Conservation (phyloP, 192 early-diverging fungal species). For the Neocallimastix lanati region DNA sequence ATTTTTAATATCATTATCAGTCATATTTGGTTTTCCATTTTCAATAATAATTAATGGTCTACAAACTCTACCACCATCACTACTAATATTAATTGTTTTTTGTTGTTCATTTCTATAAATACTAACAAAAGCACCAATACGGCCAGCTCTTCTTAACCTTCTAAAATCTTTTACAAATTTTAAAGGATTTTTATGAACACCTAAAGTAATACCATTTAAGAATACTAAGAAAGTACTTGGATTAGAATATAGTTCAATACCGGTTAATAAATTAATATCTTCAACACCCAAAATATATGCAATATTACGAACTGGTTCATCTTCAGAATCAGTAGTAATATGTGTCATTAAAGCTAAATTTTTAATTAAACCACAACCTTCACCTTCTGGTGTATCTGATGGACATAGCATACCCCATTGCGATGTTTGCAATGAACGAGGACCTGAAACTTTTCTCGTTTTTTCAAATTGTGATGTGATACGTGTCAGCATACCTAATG, state of each 20-base stretch:
- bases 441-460: conserved; percentile 89
- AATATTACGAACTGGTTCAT: conserved; percentile 53
- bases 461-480: conserved; percentile 96
- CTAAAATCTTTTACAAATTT: conserved; percentile 80
- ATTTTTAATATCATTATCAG: conserved; percentile 16
- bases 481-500: conserved; percentile 94
- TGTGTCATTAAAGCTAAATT: conserved; percentile 94
- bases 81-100: conserved; percentile 72
- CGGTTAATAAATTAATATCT: conserved; percentile 75
- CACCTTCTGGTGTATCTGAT: conserved; percentile 95
- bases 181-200: conserved; percentile 59
- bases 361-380: conserved; percentile 92
- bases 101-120: conserved; percentile 71
- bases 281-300: conserved; percentile 78
- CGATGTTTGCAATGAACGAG: conserved; percentile 87
- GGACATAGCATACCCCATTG: conserved; percentile 97
- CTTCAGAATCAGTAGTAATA: conserved; percentile 88
- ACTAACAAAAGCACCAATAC: conserved; percentile 77
- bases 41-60: conserved; percentile 90
- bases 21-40: conserved; percentile 36
- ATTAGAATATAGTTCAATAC: conserved; percentile 60
- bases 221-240: conserved; percentile 67
- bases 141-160: conserved; percentile 62
- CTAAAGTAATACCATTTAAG: conserved; percentile 84
- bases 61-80: conserved; percentile 90